Evolutionary conservation across 1,284 basidiomycete genomes (phyloP).

Genomic region (Microbotryum scabiosae): DNA sequence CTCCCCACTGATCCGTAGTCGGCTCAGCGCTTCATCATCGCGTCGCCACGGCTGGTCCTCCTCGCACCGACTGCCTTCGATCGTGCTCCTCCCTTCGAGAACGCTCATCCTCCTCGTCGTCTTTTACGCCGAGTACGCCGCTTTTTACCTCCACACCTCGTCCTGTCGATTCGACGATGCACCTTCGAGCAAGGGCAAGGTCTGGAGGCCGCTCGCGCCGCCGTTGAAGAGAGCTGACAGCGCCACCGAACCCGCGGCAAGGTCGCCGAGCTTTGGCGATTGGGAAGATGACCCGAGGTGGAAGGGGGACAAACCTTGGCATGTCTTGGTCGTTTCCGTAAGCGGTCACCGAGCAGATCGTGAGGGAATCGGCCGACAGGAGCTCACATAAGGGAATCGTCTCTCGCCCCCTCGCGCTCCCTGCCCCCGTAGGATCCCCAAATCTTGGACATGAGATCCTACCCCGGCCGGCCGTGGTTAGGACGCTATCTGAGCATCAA

Average conservation of each 20-base stretch:
- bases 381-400: not conserved
- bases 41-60: not conserved
- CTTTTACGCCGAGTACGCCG: constrained; percentile 11
- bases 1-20: constrained; percentile 1
- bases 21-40: constrained; percentile 1
- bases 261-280: not conserved
- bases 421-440: constrained; percentile 42
- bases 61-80: constrained; percentile 1
- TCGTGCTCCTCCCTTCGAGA: constrained; percentile 2
- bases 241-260: too few species aligned
- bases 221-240: too few species aligned
- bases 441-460: constrained; percentile 51
- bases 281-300: not conserved
- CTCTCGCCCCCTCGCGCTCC: too few species aligned
- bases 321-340: constrained; percentile 53
- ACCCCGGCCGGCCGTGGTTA: constrained; percentile 44
- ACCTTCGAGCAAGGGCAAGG: constrained; percentile 3
- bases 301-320: constrained; percentile 44
- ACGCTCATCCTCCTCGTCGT: constrained; percentile 17
- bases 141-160: constrained; percentile 7
- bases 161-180: constrained; percentile 13
- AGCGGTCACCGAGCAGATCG: not conserved
- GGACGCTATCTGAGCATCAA: constrained; percentile 39
- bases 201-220: constrained; percentile 1
- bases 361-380: not conserved